Percentiles rank a stretch among this genome's conserved stretches.
Evolutionary conservation across 176 grass and related monocot genomes (phyloP).

Genomic region (Alopecurus myosuroides): DNA sequence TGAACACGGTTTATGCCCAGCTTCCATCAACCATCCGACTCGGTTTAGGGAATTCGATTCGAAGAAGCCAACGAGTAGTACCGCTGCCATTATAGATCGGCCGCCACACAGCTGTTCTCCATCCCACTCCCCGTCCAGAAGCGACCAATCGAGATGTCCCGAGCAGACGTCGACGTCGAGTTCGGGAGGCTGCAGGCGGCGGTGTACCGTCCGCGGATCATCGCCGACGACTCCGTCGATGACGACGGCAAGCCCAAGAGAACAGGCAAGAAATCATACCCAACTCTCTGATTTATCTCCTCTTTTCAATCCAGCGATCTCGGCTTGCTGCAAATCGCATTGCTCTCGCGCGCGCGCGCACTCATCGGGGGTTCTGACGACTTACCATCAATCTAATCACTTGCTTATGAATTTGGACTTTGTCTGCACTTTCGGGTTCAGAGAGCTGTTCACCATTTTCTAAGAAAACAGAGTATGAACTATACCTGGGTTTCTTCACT

Average conservation of each 20-base stretch:
- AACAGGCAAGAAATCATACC: neutral
- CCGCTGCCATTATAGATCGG: neutral
- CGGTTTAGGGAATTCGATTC: neutral
- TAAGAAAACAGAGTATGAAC: neutral
- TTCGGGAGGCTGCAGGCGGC: neutral
- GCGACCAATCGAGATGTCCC: neutral
- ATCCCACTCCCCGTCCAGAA: neutral
- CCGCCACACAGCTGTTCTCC: neutral
- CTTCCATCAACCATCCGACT: neutral
- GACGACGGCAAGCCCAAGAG: constrained; percentile 19
- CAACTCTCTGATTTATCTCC: neutral
- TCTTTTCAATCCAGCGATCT: neutral
- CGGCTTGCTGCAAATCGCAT: neutral
- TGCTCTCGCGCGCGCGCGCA: neutral
- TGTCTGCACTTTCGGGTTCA: neutral
- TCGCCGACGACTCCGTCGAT: neutral
- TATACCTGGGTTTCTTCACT: neutral
- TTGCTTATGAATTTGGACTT: neutral
- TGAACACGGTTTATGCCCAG: neutral
- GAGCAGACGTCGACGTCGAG: neutral
- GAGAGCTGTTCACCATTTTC: neutral
- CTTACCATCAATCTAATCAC: neutral
- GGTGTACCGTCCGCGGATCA: neutral
- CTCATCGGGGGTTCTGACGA: neutral
- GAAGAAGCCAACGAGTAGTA: neutral